Base-by-base conservation (phyloP, 306 rosid species). In the Arachis hypogaea region DNA sequence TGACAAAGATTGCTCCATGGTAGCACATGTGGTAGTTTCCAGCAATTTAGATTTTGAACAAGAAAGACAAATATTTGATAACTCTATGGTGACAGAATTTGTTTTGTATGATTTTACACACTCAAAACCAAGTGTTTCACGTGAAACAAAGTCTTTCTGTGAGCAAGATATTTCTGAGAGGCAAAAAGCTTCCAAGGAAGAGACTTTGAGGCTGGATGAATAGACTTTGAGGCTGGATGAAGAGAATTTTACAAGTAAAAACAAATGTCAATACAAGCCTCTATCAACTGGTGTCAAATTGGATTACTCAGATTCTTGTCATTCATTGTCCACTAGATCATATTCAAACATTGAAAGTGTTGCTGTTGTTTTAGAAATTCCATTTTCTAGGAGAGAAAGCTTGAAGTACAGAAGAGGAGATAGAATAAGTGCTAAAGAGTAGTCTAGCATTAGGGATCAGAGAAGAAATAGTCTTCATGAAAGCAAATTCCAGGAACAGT, bases 21-120 rank as follows among this genome's bases (percentile, higher is more conserved):
- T 87, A 63, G 99, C 98, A 30, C 95, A 92, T 63, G 90, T 95
- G 97, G 88, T 84, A 75, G 98, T 92, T 80, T 87, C 99, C 30
- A 75, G 92, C 86, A 79, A 85, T 78, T 80, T 87, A 72, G 77
- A 92, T 83, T 88, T 96, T 4, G 90, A 92, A 80, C 86, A 75
- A 59, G 86, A 79, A 71, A 92, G 76, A 69, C 90, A 73, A 36
- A 76, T 66, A 67, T 82, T 86, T n/a, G 85, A 88, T 76, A 90
- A 87, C 83, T 92, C 90, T 29, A 82, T 86, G 90, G 76, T 83
- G 77, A 86, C 97, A 5, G 96, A 95, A 79, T 88, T 95, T 69
- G 92, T 92, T 40, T 45, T 92, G 79, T 87, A 92, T 64, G 99
- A 95, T 74, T 84, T 89, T 36, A 74, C 91, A 50, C 97, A 84